These are phyloP conservation scores for Eutrema japonicum DNA, from an alignment of 345 rosid genomes.

Conservation along the genomic window DNA sequence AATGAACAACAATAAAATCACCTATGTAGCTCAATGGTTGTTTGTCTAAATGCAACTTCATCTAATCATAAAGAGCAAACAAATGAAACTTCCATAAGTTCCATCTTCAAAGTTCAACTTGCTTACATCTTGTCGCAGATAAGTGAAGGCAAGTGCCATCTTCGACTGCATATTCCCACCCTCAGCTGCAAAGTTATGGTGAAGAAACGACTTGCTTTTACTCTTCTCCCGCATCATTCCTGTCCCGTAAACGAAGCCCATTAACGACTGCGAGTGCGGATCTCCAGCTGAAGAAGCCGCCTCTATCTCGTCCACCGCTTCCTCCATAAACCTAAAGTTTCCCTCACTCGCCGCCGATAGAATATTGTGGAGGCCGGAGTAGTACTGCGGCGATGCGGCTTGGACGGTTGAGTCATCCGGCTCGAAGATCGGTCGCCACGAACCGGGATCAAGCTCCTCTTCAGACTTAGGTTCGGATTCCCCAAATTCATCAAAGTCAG, in stretches of 20 bases:
- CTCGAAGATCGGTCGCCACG: constrained; percentile 92
- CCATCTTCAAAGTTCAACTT: constrained; percentile 1
- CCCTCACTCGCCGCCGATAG: constrained; percentile 59
- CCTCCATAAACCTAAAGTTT: constrained; percentile 67
- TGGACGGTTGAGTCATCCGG: constrained; percentile 52
- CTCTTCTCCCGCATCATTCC: constrained; percentile 78
- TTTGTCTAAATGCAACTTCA: constrained; percentile 1
- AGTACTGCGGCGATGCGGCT: constrained; percentile 52
- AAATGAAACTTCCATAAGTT: neutral
- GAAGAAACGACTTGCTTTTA: constrained; percentile 72
- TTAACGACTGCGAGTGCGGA: constrained; percentile 73
- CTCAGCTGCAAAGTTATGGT: constrained; percentile 74
- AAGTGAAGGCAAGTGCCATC: constrained; percentile 91
- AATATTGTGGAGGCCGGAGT: constrained; percentile 61
- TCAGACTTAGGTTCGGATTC: constrained; percentile 70
- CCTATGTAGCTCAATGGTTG: constrained; percentile 3
- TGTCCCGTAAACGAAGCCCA: constrained; percentile 68
- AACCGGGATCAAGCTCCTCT: constrained; percentile 87
- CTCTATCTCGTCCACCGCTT: constrained; percentile 71
- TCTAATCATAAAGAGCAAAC: neutral
- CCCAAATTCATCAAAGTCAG: constrained; percentile 80
- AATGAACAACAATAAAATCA: constrained; percentile 2
- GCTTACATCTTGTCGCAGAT: constrained; percentile 87
- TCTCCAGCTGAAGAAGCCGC: constrained; percentile 60
- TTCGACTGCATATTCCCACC: constrained; percentile 90